These are phyloP conservation scores for Ustilago esculenta DNA, from an alignment of 1,284 basidiomycete genomes.

Conservation along the genomic window DNA sequence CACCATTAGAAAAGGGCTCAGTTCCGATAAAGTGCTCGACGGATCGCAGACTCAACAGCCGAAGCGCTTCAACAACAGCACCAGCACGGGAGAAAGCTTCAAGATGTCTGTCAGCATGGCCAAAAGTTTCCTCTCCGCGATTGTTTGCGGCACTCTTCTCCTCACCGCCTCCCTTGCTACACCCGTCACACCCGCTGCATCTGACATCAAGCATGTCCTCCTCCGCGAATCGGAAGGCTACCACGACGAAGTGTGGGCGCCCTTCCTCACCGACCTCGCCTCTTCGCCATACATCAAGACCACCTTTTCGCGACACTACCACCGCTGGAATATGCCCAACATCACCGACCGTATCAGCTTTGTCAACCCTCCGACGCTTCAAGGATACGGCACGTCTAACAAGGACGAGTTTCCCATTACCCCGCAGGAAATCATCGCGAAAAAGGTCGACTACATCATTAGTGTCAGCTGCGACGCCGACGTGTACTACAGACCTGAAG, in stretches of 20 bases:
- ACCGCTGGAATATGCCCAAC: constrained; percentile 3
- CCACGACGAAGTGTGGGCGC: constrained; percentile 9
- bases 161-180: not conserved
- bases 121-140: not conserved
- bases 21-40: too few relatives aligned
- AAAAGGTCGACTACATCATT: constrained; percentile 7
- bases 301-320: constrained; percentile 2
- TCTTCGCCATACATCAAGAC: constrained; percentile 7
- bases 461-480: constrained; percentile 5
- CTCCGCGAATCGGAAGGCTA: constrained; percentile 5
- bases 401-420: not conserved
- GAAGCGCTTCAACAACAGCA: too few relatives aligned
- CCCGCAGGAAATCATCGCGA: not conserved
- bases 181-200: not conserved
- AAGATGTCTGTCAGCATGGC: not conserved
- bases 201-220: constrained; percentile 8
- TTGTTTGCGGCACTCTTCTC: not conserved
- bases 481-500: not conserved
- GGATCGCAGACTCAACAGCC: too few relatives aligned
- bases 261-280: constrained; percentile 7
- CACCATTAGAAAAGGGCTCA: too few relatives aligned
- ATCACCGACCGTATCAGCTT: constrained; percentile 1
- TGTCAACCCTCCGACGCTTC: not conserved
- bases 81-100: too few relatives aligned
- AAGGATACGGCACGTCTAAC: not conserved